Evolutionary conservation across 2,329 filamentous ascomycete genomes (phyloP).

Genomic region (Neonectria punicea): DNA sequence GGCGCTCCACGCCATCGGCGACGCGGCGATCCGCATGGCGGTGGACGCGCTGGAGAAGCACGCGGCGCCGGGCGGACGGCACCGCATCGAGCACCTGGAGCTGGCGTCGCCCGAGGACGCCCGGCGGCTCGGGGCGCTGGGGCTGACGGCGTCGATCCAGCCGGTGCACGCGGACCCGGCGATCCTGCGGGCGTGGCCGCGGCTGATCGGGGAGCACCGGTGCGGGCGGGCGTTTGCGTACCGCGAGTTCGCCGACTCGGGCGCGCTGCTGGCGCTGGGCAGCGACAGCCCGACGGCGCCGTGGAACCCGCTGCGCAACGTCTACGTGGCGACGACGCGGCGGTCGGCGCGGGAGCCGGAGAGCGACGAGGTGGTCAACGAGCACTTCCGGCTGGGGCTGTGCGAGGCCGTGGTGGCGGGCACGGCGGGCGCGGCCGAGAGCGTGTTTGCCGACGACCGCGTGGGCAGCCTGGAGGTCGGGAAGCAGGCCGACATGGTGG

Average conservation of each 20-base stretch:
- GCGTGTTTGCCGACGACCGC: constrained; percentile 60
- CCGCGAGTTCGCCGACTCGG: constrained; percentile 65
- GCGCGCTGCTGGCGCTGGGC: constrained; percentile 64
- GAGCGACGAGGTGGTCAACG: constrained; percentile 56
- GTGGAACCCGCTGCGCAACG: constrained; percentile 61
- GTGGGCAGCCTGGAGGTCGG: constrained; percentile 62
- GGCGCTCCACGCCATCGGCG: constrained; percentile 72
- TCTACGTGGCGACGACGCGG: constrained; percentile 67
- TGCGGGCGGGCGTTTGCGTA: constrained; percentile 70
- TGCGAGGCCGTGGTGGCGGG: constrained; percentile 63
- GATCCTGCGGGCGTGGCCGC: constrained; percentile 68
- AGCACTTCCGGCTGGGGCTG: constrained; percentile 61
- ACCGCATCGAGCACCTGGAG: constrained; percentile 73
- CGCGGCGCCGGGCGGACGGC: constrained; percentile 57
- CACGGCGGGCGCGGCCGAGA: constrained; percentile 63
- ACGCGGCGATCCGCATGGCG: constrained; percentile 65
- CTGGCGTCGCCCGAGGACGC: constrained; percentile 66
- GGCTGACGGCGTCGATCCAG: constrained; percentile 68
- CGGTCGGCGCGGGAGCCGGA: constrained; percentile 61
- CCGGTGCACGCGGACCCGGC: constrained; percentile 68
- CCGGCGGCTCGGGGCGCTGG: constrained; percentile 62
- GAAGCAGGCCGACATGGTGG: constrained; percentile 64
- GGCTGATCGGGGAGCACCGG: constrained; percentile 61
- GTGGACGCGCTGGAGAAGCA: constrained; percentile 62
- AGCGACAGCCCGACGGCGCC: constrained; percentile 68